Conservation (phyloP, 352 stramenopile species). For the Blastocystis hominis region DNA sequence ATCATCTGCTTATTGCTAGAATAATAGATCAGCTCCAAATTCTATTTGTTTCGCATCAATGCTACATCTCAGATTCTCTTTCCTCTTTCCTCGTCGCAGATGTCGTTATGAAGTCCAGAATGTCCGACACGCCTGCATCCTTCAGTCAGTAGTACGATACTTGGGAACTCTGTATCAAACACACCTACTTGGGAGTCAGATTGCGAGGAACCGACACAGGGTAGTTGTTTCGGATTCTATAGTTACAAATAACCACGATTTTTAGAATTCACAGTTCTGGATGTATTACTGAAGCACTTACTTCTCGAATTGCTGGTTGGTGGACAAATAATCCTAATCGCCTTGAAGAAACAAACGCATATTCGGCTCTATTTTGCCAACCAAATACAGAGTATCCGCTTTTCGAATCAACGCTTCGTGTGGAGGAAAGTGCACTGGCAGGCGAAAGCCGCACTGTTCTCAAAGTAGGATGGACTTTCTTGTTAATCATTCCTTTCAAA, state of each 20-base stretch:
- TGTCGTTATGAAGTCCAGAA: background rate
- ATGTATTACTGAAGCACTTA: constrained; percentile 37
- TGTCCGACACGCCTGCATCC: background rate
- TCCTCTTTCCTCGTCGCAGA: background rate
- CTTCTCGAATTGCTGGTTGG: background rate
- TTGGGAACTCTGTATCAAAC: background rate
- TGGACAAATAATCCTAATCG: constrained; percentile 5
- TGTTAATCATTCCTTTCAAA: background rate
- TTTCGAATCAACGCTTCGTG: background rate
- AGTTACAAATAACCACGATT: background rate
- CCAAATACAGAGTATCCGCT: constrained; percentile 24
- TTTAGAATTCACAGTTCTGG: background rate
- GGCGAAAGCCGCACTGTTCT: constrained; percentile 82
- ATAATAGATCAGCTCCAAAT: constrained; percentile 22
- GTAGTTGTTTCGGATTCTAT: background rate
- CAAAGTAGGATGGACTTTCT: constrained; percentile 67
- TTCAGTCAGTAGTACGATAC: background rate
- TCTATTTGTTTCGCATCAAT: constrained; percentile 27
- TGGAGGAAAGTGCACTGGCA: no score
- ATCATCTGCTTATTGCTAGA: constrained; percentile 42
- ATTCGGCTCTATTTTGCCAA: constrained; percentile 25
- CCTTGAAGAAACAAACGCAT: background rate
- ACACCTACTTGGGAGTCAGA: constrained; percentile 23
- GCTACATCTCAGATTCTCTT: background rate
- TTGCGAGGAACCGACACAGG: constrained; percentile 23